phyloP scores from a whole-genome alignment of 169 alveolate species.

The Miamiensis avidus region DNA sequence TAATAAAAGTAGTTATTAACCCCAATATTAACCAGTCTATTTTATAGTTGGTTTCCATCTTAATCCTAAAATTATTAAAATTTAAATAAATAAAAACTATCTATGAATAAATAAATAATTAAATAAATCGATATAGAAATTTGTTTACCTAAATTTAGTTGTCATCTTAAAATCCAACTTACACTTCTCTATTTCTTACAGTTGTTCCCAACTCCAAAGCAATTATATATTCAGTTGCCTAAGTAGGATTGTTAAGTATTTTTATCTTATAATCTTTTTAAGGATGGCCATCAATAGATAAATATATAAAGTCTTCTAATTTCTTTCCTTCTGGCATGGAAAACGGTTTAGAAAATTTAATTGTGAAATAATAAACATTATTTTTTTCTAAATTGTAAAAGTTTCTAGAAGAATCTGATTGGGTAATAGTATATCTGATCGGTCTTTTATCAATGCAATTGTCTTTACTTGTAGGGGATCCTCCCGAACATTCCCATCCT shows the following conservation, averaged over 20 bases:
- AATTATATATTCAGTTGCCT: neutral
- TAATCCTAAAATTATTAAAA: neutral
- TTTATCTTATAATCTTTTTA: too few species aligned
- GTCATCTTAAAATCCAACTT: neutral
- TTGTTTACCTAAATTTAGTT: neutral
- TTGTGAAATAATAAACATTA: neutral
- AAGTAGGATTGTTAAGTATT: too few species aligned
- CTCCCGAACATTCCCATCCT: conserved; percentile 30
- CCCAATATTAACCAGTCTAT: too few species aligned
- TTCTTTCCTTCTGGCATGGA: neutral
- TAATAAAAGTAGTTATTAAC: neutral
- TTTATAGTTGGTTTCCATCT: too few species aligned
- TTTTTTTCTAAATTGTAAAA: too few species aligned
- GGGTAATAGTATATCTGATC: neutral
- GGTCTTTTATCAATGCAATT: neutral
- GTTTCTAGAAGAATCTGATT: neutral
- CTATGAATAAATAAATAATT: too few species aligned
- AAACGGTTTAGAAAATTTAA: neutral
- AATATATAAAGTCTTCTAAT: neutral
- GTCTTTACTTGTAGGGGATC: neutral
- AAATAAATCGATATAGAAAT: too few species aligned
- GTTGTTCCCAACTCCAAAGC: neutral
- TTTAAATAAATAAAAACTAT: too few species aligned
- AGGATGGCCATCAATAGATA: neutral
- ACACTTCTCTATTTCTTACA: neutral